phyloP scores from a whole-genome alignment of 2,329 filamentous ascomycete species.

The Fusarium aywerte region DNA sequence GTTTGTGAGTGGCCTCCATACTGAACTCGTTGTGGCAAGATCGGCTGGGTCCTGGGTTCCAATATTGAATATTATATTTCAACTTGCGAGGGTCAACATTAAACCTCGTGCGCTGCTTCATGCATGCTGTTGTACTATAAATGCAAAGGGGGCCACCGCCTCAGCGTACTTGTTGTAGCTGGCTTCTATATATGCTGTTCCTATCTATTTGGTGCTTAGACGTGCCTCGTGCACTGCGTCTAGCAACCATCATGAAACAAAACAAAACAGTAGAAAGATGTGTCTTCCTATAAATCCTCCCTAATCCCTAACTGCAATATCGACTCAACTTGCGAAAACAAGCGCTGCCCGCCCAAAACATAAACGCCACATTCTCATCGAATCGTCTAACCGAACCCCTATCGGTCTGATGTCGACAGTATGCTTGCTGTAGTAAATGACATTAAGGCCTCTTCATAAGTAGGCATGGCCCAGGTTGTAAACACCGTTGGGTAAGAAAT shows the following conservation, averaged over 20 bases:
- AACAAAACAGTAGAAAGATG: background rate
- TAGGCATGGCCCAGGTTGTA: background rate
- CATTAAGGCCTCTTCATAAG: constrained; percentile 1
- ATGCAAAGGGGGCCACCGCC: constrained; percentile 14
- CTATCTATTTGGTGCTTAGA: constrained; percentile 3
- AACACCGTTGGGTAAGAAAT: background rate
- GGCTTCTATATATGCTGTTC: constrained; percentile 14
- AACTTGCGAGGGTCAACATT: background rate
- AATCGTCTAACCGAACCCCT: background rate
- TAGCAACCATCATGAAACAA: constrained; percentile 8
- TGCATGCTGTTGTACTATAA: constrained; percentile 10
- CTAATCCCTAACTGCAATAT: background rate
- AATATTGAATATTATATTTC: background rate
- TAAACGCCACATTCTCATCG: constrained; percentile 28
- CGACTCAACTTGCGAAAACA: constrained; percentile 3
- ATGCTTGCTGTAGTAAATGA: constrained; percentile 9
- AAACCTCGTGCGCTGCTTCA: background rate
- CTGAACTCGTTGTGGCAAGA: background rate
- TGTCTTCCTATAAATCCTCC: background rate
- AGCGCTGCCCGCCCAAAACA: constrained; percentile 8
- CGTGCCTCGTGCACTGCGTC: constrained; percentile 1
- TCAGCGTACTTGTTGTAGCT: constrained; percentile 12
- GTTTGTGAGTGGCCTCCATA: background rate
- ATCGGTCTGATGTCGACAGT: constrained; percentile 8
- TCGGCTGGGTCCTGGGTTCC: background rate